phyloP scores from a whole-genome alignment of 2,329 filamentous ascomycete species.

The Xylaria sp. region DNA sequence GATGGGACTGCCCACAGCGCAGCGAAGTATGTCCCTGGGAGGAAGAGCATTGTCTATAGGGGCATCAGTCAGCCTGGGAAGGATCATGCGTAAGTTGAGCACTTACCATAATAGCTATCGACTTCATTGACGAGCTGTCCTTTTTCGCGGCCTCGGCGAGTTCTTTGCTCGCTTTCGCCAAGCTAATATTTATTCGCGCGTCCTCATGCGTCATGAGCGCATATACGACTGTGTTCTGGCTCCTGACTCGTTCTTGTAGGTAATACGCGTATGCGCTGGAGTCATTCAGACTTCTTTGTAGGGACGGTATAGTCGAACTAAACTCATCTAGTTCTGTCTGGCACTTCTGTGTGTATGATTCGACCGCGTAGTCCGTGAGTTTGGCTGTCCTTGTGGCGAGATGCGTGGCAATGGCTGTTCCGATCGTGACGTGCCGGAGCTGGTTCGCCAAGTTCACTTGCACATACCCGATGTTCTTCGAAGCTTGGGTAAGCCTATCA shows the following conservation, averaged over 20 bases:
- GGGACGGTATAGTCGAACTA: constrained; percentile 21
- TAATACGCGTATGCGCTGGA: constrained; percentile 34
- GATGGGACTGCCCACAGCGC: constrained; percentile 28
- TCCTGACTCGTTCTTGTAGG: constrained; percentile 29
- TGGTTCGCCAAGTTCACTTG: constrained; percentile 35
- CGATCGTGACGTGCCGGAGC: constrained; percentile 30
- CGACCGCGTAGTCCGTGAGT: constrained; percentile 24
- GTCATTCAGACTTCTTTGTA: constrained; percentile 28
- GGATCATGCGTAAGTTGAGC: not conserved
- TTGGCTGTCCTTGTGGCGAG: constrained; percentile 15
- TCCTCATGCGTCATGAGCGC: constrained; percentile 33
- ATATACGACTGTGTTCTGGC: constrained; percentile 32
- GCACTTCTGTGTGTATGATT: constrained; percentile 8
- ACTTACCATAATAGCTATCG: constrained; percentile 31
- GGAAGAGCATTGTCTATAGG: constrained; percentile 28
- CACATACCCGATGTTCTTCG: constrained; percentile 30
- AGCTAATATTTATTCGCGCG: constrained; percentile 24
- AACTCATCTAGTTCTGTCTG: constrained; percentile 23
- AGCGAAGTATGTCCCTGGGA: constrained; percentile 30
- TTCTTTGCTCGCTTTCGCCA: constrained; percentile 34
- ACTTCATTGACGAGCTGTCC: constrained; percentile 27
- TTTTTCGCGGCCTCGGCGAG: constrained; percentile 26
- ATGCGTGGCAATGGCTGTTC: constrained; percentile 19
- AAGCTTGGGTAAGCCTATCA: constrained; percentile 23
- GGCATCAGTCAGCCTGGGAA: not conserved